Base-by-base conservation (phyloP, 148 eudicot species). In the Arbutus unedo region DNA sequence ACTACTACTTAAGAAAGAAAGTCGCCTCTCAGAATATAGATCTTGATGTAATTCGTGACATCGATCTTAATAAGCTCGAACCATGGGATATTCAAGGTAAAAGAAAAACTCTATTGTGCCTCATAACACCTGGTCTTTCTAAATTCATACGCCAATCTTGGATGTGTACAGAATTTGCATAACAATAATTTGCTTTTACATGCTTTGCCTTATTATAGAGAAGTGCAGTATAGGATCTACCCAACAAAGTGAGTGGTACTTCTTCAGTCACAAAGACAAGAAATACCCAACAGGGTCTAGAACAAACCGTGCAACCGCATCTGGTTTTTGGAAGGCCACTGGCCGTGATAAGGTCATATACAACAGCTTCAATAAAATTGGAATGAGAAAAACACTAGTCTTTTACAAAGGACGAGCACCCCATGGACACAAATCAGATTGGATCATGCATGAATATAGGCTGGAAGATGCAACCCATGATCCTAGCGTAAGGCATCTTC, bases 391-490 rank as follows among this genome's bases (percentile, higher is more conserved):
- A 84, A 91, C 97, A 0, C 88, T 93, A 0, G 97, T 93, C 23
- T 93, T 92, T 80, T 92, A 93, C 87, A 89, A 87, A 82, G 97
- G 97, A 16, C 74, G 93, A 81, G 95, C 97, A 16, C 97, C 95
- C 0, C 91, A 90, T 78, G 97, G 97, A 14, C 86, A 87, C 50
- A 92, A 93, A 77, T 88, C 97, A 0, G 91, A 90, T 59, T 93
- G 97, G 97, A 93, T 93, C 85, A 93, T 92, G 95, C 97, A 93
- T 76, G 97, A 93, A 59, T 93, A 91, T 38, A 84, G 93, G 45
- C 89, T 91, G 1, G 76, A 73, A 25, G 79, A 88, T 79, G 76
- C 44, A 67, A 62, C 48, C 74, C 59, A 73, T 53, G 82, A 89
- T 49, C 5, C 55, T 62, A 68, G 9, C 44, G 55, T n/a, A 13